phyloP scores from a whole-genome alignment of 352 stramenopile genomes.

The Paralagenidium karlingii region DNA sequence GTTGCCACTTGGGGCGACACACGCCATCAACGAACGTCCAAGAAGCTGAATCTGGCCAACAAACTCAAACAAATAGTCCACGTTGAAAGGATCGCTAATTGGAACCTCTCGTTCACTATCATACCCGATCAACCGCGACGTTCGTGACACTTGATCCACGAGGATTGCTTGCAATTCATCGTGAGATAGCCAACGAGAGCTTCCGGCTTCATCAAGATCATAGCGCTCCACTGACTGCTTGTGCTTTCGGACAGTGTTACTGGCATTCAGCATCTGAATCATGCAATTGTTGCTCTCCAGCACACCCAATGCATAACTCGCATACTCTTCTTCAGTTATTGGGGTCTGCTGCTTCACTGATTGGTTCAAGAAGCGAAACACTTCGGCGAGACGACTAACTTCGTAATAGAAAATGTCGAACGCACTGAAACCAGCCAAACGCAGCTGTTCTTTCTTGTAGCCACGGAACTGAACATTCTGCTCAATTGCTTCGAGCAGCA shows the following conservation, averaged over 20 bases:
- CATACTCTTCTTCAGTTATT: conserved; percentile 45
- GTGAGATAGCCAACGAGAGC: conserved; percentile 44
- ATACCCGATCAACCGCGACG: conserved; percentile 41
- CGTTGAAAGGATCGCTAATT: background rate
- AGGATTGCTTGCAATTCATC: conserved; percentile 36
- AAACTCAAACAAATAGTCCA: conserved; percentile 51
- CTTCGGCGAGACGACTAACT: conserved; percentile 61
- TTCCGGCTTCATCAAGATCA: conserved; percentile 15
- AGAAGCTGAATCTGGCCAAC: conserved; percentile 45
- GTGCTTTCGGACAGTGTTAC: too few species aligned
- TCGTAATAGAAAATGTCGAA: conserved; percentile 85
- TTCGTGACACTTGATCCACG: conserved; percentile 38
- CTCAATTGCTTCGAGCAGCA: conserved; percentile 66
- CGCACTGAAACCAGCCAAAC: conserved; percentile 65
- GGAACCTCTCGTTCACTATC: background rate
- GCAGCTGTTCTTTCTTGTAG: conserved; percentile 68
- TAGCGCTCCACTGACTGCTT: conserved; percentile 6
- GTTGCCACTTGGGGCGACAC: conserved; percentile 21
- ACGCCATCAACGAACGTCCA: conserved; percentile 34
- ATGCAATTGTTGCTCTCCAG: conserved; percentile 59
- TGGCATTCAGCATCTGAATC: conserved; percentile 50
- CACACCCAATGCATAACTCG: conserved; percentile 39
- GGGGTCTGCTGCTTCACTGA: conserved; percentile 40
- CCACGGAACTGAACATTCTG: conserved; percentile 54
- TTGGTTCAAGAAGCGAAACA: conserved; percentile 39